Evolutionary conservation across 2,329 filamentous ascomycete genomes (phyloP).

Genomic region (Fusarium zealandicum): DNA sequence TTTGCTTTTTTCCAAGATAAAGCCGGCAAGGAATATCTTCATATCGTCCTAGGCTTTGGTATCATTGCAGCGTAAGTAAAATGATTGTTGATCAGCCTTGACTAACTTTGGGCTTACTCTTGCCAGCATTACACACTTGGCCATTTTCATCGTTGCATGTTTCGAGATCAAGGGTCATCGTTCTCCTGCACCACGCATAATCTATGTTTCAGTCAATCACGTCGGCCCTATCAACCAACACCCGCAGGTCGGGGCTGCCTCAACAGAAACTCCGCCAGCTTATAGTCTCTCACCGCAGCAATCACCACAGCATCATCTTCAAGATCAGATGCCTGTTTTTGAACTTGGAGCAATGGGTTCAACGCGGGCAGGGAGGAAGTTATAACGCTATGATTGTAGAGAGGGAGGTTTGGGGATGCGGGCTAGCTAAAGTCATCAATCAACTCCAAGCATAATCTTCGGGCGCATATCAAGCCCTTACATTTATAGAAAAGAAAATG

Average conservation of each 20-base stretch:
- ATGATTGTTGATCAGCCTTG: background rate
- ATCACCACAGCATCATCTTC: too few species aligned
- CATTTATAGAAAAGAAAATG: too few species aligned
- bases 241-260: background rate
- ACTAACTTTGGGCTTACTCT: background rate
- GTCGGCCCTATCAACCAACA: background rate
- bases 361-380: too few species aligned
- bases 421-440: too few species aligned
- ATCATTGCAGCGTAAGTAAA: constrained; percentile 17
- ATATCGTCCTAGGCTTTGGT: constrained; percentile 17
- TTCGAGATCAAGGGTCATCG: background rate
- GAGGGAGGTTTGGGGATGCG: too few species aligned
- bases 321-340: too few species aligned
- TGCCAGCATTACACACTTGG: background rate
- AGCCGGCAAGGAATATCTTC: constrained; percentile 12
- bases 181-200: background rate
- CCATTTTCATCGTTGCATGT: background rate
- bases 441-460: too few species aligned
- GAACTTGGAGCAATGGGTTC: too few species aligned
- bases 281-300: background rate
- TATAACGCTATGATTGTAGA: too few species aligned
- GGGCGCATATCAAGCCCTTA: too few species aligned
- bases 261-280: background rate
- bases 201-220: constrained; percentile 2
- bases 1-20: constrained; percentile 23